Base-by-base conservation (phyloP, 2,329 filamentous ascomycete genomes). In the Ophiostoma australiae region DNA sequence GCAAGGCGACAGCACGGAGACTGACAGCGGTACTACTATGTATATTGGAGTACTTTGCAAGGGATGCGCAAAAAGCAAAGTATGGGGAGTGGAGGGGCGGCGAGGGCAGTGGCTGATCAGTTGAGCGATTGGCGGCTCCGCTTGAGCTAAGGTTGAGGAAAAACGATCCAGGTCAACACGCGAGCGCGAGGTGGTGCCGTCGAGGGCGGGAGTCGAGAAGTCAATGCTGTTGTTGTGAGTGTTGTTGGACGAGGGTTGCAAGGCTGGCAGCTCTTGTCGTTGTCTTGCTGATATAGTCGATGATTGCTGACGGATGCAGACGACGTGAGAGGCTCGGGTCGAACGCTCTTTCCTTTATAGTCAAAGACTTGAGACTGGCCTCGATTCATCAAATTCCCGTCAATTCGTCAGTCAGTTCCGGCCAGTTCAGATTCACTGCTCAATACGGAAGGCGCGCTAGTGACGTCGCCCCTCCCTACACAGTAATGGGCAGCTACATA, bases 51-150 rank as follows among this genome's bases (percentile, higher is more conserved):
- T n/a, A n/a, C n/a, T n/a, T n/a, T n/a, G n/a, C n/a, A n/a, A 17
- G n/a, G 37, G 37, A 66, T 39, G 20, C 33, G 63, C 37, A 67
- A 66, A 39, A 66, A 1, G 33, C 23, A 23, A 39, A 37, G 61
- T 39, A 39, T 66, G 33, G 63, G 63, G 58, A 65, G 63, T 66
- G 63, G 63, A 66, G 63, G 63, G 63, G 63, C 33, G 61, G 33
- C 31, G 61, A 37, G 33, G 33, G 23, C 17, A 48, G 44, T 48
- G 15, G 39, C 15, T 48, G 58, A 63, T 17, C 58, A 63, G 58
- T 63, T 63, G 61, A 65, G 31, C 10, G 17, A 23, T 35, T 20
- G 61, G 63, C 63, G 63, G 63, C 33, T 66, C 63, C 63, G 63
- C 63, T 66, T 39, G 63, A 66, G 63, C 33, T 66, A 35, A 35